Evolutionary conservation across 441 rosid genomes (phyloP).

Genomic region (Pelargonium australe): DNA sequence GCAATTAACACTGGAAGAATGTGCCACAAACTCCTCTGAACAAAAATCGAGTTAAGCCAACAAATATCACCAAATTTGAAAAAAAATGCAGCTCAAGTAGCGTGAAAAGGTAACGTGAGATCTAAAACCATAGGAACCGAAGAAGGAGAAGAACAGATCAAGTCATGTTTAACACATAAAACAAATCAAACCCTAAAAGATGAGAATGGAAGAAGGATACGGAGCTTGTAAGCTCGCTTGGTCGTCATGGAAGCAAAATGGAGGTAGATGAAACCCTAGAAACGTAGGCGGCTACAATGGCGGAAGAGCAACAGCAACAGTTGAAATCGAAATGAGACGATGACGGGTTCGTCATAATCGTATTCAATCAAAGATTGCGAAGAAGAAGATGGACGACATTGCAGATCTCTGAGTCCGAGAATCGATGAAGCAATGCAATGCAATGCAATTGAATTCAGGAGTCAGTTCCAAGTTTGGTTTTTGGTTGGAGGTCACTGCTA

Average conservation of each 20-base stretch:
- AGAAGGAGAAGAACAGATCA: background rate
- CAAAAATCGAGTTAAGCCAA: conserved; percentile 39
- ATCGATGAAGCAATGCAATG: background rate
- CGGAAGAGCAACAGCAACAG: background rate
- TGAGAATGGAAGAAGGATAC: conserved; percentile 54
- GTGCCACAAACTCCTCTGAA: conserved; percentile 99
- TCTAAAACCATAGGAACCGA: conserved; percentile 15
- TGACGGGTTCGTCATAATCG: background rate
- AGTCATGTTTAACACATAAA: background rate
- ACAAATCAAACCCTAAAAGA: background rate
- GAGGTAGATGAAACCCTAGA: conserved; percentile 32
- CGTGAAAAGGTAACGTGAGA: background rate
- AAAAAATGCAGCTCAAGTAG: conserved; percentile 17
- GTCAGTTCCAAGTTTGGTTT: background rate
- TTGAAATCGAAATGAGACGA: background rate
- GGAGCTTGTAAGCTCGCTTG: conserved; percentile 98
- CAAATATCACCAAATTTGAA: conserved; percentile 20
- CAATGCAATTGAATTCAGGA: background rate
- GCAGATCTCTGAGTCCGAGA: background rate
- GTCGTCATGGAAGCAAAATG: conserved; percentile 57
- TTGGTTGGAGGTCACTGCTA: conserved; percentile 3
- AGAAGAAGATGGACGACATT: conserved; percentile 2
- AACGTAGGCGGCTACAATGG: background rate
- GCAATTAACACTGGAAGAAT: conserved; percentile 84
- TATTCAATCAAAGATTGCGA: background rate